phyloP scores from a whole-genome alignment of 805 yeast genomes.

The Saccharomyces eubayanus region DNA sequence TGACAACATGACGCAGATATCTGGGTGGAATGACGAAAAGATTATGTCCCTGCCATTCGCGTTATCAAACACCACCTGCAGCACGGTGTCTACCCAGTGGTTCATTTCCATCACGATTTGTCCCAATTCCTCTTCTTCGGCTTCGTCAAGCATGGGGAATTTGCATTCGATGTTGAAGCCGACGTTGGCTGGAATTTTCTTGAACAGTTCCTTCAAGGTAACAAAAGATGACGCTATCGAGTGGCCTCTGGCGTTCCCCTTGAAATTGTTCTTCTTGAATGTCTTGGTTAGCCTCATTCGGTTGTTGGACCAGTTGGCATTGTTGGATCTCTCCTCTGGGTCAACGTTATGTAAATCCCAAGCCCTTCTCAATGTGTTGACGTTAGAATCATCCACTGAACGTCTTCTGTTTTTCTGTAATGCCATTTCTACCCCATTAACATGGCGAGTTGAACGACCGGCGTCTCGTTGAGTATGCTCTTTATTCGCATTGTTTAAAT shows the following conservation, averaged over 20 bases:
- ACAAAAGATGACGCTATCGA: constrained; percentile 89
- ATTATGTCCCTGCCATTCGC: constrained; percentile 76
- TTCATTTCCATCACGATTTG: constrained; percentile 76
- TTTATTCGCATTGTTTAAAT: constrained; percentile 33
- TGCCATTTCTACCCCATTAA: constrained; percentile 2
- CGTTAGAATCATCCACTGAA: constrained; percentile 20
- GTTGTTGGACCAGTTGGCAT: constrained; percentile 27
- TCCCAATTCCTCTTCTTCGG: constrained; percentile 82
- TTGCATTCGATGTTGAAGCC: constrained; percentile 94
- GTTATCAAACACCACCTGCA: constrained; percentile 70
- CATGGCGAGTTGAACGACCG: background rate
- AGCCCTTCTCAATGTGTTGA: background rate
- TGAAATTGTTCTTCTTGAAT: constrained; percentile 75
- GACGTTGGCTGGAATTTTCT: constrained; percentile 68
- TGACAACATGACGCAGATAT: constrained; percentile 74
- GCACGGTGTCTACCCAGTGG: constrained; percentile 79
- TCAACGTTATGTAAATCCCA: background rate
- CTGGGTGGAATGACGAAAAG: constrained; percentile 92
- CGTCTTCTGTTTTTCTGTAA: constrained; percentile 19
- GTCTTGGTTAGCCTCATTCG: constrained; percentile 85
- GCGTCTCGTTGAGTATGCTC: background rate
- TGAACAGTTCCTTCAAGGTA: constrained; percentile 75
- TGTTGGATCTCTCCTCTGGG: background rate
- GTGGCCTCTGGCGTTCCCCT: constrained; percentile 86
- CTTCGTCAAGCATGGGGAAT: constrained; percentile 92